Evolutionary conservation across 2,329 filamentous ascomycete genomes (phyloP).

Genomic region (Colletotrichum limetticola): DNA sequence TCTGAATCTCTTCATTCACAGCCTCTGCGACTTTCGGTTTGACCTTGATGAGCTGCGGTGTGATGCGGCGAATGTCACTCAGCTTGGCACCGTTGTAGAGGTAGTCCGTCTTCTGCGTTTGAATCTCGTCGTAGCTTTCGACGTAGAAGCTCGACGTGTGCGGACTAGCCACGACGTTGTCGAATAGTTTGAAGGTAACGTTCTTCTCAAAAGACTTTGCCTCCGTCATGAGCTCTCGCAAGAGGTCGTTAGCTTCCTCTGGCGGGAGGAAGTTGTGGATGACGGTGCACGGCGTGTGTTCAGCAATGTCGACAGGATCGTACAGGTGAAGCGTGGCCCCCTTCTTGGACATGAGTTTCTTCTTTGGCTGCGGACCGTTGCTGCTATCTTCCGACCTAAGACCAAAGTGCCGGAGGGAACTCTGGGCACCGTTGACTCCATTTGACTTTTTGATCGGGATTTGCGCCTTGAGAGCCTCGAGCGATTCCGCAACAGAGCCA

Average conservation of each 20-base stretch:
- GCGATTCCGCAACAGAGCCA: constrained; percentile 77
- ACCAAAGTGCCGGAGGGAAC: constrained; percentile 68
- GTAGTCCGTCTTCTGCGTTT: constrained; percentile 80
- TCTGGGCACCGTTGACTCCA: constrained; percentile 65
- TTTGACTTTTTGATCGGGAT: constrained; percentile 46
- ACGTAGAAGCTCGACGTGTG: constrained; percentile 90
- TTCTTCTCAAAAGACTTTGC: constrained; percentile 72
- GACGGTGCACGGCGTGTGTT: constrained; percentile 89
- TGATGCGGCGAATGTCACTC: constrained; percentile 80
- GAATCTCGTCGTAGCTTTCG: constrained; percentile 75
- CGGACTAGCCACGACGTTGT: constrained; percentile 84
- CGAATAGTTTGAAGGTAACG: constrained; percentile 86
- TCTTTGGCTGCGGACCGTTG: constrained; percentile 47
- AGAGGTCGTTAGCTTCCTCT: constrained; percentile 76
- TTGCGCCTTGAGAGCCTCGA: constrained; percentile 60
- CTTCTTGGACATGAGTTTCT: constrained; percentile 73
- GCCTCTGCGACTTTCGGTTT: constrained; percentile 76
- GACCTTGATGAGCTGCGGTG: constrained; percentile 77
- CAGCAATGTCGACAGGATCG: constrained; percentile 81
- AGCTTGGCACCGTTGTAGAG: constrained; percentile 84
- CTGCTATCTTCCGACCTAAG: constrained; percentile 23
- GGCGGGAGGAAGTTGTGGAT: constrained; percentile 88
- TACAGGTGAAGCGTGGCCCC: constrained; percentile 88
- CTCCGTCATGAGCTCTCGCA: constrained; percentile 81
- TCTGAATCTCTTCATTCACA: constrained; percentile 82